Percentiles rank a stretch among this genome's conserved stretches.
Evolutionary conservation across 1,284 basidiomycete species (phyloP).

Genomic region (Malassezia obtusa): DNA sequence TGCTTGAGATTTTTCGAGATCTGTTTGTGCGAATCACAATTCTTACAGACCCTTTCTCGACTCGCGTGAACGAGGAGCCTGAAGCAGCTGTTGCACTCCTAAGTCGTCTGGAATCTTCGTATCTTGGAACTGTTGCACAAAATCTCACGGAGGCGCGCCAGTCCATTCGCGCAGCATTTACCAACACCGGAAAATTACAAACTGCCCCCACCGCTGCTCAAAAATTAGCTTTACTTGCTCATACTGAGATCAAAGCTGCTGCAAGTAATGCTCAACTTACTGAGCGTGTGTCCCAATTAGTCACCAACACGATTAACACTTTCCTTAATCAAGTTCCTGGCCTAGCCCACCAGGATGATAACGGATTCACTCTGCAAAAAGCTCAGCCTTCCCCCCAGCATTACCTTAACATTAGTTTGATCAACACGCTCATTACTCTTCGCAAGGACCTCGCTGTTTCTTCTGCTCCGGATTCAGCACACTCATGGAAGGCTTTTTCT

Average conservation of each 20-base stretch:
- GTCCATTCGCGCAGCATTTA: not conserved
- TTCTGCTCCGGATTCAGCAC: too few relatives aligned
- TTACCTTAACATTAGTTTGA: not conserved
- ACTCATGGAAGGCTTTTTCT: too few relatives aligned
- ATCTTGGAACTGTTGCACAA: not conserved
- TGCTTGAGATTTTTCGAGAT: constrained; percentile 5
- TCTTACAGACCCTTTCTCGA: not conserved
- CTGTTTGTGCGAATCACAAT: not conserved
- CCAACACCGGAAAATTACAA: too few relatives aligned
- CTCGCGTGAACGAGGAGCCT: not conserved
- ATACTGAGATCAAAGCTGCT: too few relatives aligned
- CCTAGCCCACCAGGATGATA: not conserved
- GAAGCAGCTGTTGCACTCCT: not conserved
- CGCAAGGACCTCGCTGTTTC: too few relatives aligned
- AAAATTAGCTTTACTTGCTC: too few relatives aligned
- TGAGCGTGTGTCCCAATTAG: not conserved
- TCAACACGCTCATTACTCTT: not conserved
- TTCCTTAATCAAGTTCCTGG: not conserved
- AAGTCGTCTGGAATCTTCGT: not conserved
- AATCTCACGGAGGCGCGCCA: not conserved
- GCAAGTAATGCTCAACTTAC: too few relatives aligned
- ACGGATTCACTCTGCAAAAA: not conserved
- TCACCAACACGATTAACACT: not conserved
- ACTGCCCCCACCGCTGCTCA: too few relatives aligned
- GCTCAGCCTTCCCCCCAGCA: not conserved